Evolutionary conservation across 2,329 filamentous ascomycete genomes (phyloP), one percentile per base, ranked within the genome.

Genomic region (Epichloe gansuensis): DNA sequence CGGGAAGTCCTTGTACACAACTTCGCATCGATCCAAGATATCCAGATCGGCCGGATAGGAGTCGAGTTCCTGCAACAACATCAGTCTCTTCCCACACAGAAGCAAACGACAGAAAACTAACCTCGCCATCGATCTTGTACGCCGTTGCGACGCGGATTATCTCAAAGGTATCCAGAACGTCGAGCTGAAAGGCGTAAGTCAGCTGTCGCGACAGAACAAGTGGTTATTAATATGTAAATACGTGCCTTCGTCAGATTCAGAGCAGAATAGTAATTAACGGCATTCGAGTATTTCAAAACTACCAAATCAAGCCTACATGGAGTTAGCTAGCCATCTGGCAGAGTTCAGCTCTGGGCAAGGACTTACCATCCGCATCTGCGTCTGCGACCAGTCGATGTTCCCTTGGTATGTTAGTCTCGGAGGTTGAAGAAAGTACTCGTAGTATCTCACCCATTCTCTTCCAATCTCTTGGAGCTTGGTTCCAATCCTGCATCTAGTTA

Each of bases 211-310:
- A 34, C 13, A 42, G 34, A 53, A 21, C 17, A 21, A 21, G 17
- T 21, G 17, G 17, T 21, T 21, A 21, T 21, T 2, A 21, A 21
- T 21, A 21, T 21, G 21, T n/a, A 36, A n/a, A 15, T 25, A 39
- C 31, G 35, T 53, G 55, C 61, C 59, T 82, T 50, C 7, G 48
- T 50, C 3, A 50, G 63, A 60, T 82, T 81, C 2, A 82, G 63
- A 44, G 72, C 67, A 0, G 80, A 81, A 68, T 87, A 87, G 69
- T 83, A 75, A 69, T 87, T 87, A 64, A 85, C 73, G 46, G 74
- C 69, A 54, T 60, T 58, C 27, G 66, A 82, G 71, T 84, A 86
- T 64, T 84, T 82, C 17, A 43, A 41, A 36, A 43, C 35, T 56
- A 62, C 59, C 61, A 52, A 64, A 62, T 58, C 61, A 52, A 64